These are phyloP conservation scores for Cordyceps javanica DNA, from an alignment of 2,329 filamentous ascomycete species.

Conservation along the genomic window DNA sequence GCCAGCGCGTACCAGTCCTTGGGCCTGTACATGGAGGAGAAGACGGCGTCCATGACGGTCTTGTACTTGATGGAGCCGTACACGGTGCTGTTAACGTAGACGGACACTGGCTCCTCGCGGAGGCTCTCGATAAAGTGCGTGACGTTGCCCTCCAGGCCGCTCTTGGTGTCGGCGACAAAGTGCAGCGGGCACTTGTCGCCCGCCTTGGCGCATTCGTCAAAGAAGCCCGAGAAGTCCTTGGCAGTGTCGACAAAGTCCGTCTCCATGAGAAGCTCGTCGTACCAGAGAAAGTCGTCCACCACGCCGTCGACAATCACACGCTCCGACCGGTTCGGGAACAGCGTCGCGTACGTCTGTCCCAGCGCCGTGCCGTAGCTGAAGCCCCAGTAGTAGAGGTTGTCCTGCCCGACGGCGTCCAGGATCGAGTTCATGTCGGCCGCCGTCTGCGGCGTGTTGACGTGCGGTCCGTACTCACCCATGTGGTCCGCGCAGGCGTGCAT, in stretches of 20 bases:
- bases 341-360: slow-evolving; percentile 33
- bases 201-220: slow-evolving; percentile 34
- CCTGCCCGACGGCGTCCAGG: slow-evolving; percentile 32
- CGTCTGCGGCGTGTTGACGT: slow-evolving; percentile 17
- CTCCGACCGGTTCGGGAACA: slow-evolving; percentile 28
- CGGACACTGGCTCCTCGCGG: slow-evolving; percentile 29
- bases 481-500: slow-evolving; percentile 4
- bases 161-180: slow-evolving; percentile 28
- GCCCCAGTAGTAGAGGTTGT: slow-evolving; percentile 34
- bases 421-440: slow-evolving; percentile 27
- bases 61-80: slow-evolving; percentile 33
- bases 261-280: slow-evolving; percentile 19
- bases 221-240: slow-evolving; percentile 25
- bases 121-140: slow-evolving; percentile 27
- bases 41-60: slow-evolving; percentile 30
- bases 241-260: slow-evolving; percentile 26
- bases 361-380: slow-evolving; percentile 37
- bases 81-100: slow-evolving; percentile 30
- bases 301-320: slow-evolving; percentile 33
- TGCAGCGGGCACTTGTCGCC: slow-evolving; percentile 39
- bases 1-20: slow-evolving; percentile 31
- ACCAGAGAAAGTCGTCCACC: slow-evolving; percentile 28
- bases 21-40: slow-evolving; percentile 34
- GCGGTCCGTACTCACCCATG: slow-evolving; percentile 8
- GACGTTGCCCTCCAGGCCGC: slow-evolving; percentile 28